Evolutionary conservation across 352 stramenopile genomes (phyloP), one percentile per base, ranked within the genome.

Genomic region (Phytophthora syringae): DNA sequence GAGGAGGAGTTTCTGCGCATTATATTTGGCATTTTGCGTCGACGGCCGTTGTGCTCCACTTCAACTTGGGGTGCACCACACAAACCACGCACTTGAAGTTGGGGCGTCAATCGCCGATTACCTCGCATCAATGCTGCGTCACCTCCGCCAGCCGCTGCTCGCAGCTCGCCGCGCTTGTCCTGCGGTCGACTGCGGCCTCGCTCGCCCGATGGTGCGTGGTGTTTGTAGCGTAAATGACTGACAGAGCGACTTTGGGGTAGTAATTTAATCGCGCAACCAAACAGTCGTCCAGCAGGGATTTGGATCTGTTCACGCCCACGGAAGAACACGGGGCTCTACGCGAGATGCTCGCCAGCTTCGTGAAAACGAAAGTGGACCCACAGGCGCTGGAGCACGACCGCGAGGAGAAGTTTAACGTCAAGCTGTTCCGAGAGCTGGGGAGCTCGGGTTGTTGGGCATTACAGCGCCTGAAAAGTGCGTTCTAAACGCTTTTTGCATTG

Each of bases 381-480:
- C 98, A 99, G 67, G 97, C 98, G 37, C 60, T 98, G 22, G 87
- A 97, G 52, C 92, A 97, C 67, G 98, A 99, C 77, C 80, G 94
- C 34, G 84, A 87, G n/a, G 97, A 99, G 76, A 97, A 95, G 64
- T 99, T 99, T 74, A 99, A 99, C 76, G 57, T 97, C 28, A 60
- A 88, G 36, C 81, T 99, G 5, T 99, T 99, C 77, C 85, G 91
- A 18, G 96, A 99, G 76, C 82, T 97, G 10, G 96, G 34, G 89
- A 98, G 22, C 72, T 99, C 39, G 97, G 98, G 45, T 79, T 99
- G 16, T 74, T 99, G 3, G 97, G 97, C 28, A 92, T 99, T 64
- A 99, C 98, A 3, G 97, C 98, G 3, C 80, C 82, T 13, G 93
- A 98, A 73, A 90, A 99, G 78, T 98, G 39, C 54, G 78, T 69